Evolutionary conservation across 345 rosid species (phyloP).

Genomic region (Ricinus communis): DNA sequence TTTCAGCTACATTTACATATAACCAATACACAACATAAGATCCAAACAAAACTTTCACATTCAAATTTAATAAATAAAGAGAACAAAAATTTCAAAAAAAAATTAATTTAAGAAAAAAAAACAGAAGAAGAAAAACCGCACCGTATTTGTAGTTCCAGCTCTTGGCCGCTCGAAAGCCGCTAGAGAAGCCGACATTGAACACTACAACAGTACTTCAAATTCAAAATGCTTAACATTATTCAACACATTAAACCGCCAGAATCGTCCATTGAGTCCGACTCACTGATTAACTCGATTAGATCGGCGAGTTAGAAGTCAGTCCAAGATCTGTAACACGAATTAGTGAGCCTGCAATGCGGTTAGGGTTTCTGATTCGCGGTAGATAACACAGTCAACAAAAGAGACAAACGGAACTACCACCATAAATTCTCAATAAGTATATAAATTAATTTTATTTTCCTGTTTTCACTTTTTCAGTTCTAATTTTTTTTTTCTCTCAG

Average conservation of each 20-base stretch:
- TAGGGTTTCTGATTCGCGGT: constrained; percentile 22
- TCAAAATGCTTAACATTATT: constrained; percentile 22
- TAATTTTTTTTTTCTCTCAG: too few species aligned
- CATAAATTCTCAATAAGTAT: neutral
- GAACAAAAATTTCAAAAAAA: too few species aligned
- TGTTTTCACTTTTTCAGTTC: too few species aligned
- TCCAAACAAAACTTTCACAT: constrained; percentile 17
- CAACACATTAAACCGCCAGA: constrained; percentile 14
- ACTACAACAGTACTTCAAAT: neutral
- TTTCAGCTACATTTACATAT: neutral
- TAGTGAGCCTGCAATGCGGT: neutral
- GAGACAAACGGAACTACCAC: constrained; percentile 31
- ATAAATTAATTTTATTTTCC: neutral
- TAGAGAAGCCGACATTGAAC: constrained; percentile 75
- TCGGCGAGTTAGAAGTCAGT: constrained; percentile 22
- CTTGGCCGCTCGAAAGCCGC: constrained; percentile 86
- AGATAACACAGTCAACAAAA: constrained; percentile 19
- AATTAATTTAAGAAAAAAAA: too few species aligned
- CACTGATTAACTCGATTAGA: too few species aligned
- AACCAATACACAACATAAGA: neutral
- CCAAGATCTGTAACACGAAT: constrained; percentile 32
- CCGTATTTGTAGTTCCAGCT: constrained; percentile 70
- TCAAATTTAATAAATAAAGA: too few species aligned
- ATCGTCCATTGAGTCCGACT: constrained; percentile 22
- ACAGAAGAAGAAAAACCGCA: constrained; percentile 24